Evolutionary conservation across 495 filamentous ascomycete species (phyloP).

Genomic region (Neurospora sp.): DNA sequence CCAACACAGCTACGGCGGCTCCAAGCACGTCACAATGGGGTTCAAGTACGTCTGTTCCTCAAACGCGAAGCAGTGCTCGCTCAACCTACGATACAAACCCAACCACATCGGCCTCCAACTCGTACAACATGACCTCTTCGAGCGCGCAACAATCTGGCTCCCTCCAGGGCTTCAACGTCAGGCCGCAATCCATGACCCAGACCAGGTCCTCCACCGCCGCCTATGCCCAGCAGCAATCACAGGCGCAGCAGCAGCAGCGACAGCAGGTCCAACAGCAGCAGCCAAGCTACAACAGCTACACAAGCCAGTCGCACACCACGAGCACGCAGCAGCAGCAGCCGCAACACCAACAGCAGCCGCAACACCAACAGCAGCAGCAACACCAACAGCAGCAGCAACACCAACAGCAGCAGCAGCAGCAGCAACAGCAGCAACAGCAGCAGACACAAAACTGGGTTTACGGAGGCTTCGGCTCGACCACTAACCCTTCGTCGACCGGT

Average conservation of each 20-base stretch:
- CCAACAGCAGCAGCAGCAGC: neutral
- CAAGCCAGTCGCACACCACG: conserved; percentile 9
- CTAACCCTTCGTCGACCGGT: conserved; percentile 2
- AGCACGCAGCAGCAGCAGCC: conserved; percentile 8
- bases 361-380: neutral
- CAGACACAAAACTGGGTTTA: conserved; percentile 3
- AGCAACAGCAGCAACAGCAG: neutral
- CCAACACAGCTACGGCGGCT: conserved; percentile 6
- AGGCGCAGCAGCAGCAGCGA: conserved; percentile 8
- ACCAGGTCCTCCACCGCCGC: conserved; percentile 9
- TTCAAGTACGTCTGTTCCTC: conserved; percentile 4
- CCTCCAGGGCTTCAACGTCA: conserved; percentile 17
- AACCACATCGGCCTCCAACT: conserved; percentile 1
- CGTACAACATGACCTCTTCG: conserved; percentile 5
- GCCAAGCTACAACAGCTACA: conserved; percentile 7
- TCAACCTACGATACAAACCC: conserved; percentile 12
- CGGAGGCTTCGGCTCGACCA: conserved; percentile 5
- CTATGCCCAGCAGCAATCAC: conserved; percentile 14
- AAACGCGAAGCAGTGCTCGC: conserved; percentile 8
- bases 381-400: conserved; percentile 1
- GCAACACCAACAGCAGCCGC: neutral
- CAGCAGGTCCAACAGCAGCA: conserved; percentile 10
- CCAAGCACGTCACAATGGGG: conserved; percentile 17
- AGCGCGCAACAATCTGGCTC: conserved; percentile 11
- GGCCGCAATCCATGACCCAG: conserved; percentile 12